Percentiles rank a stretch among this genome's conserved stretches.
Evolutionary conservation across 2,329 filamentous ascomycete species (phyloP).

Genomic region (Proliferodiscus dingleyae): DNA sequence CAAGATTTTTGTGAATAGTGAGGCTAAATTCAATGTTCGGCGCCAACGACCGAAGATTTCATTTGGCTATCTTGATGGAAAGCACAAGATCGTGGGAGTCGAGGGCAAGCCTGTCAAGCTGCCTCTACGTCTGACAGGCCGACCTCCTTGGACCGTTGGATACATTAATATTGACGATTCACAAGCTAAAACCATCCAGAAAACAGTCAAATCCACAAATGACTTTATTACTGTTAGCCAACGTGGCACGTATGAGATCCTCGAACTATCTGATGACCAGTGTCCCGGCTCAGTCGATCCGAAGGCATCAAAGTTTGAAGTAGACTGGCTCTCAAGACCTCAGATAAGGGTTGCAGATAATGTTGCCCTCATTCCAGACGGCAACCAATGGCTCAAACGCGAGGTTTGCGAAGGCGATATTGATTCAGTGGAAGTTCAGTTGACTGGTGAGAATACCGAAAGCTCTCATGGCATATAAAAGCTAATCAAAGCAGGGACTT

Average conservation of each 20-base stretch:
- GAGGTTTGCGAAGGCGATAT: conserved; percentile 94
- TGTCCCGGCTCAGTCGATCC: conserved; percentile 80
- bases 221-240: conserved; percentile 61
- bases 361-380: conserved; percentile 52
- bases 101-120: conserved; percentile 70
- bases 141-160: conserved; percentile 75
- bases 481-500: conserved; percentile 49
- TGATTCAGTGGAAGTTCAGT: conserved; percentile 75
- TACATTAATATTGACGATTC: conserved; percentile 63
- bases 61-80: conserved; percentile 82
- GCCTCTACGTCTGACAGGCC: conserved; percentile 79
- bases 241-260: conserved; percentile 74
- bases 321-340: conserved; percentile 83
- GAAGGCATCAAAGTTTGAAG: conserved; percentile 67
- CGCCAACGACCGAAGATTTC: conserved; percentile 81
- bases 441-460: conserved; percentile 59
- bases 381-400: conserved; percentile 61
- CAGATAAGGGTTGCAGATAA: conserved; percentile 61
- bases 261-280: conserved; percentile 69
- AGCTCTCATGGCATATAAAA: conserved; percentile 2
- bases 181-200: conserved; percentile 43
- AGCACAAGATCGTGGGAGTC: conserved; percentile 67
- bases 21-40: conserved; percentile 78
- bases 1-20: conserved; percentile 79
- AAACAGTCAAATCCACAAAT: conserved; percentile 50